These are phyloP conservation scores for Calophaca sinica DNA, from an alignment of 306 rosid species.

Conservation along the genomic window DNA sequence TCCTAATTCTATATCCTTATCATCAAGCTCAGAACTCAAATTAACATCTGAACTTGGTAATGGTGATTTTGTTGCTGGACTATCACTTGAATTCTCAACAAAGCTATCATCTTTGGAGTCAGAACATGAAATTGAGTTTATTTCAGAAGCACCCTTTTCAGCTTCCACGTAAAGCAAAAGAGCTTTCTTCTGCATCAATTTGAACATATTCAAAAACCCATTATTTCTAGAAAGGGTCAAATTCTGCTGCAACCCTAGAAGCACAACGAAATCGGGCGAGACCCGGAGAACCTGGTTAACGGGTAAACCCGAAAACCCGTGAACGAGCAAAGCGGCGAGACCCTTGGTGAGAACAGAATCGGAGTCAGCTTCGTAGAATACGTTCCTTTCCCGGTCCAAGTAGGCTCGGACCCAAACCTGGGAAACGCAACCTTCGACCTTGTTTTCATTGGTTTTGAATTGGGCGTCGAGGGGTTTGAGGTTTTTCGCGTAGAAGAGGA, in stretches of 20 bases:
- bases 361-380: constrained; percentile 88
- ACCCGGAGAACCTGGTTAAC: constrained; percentile 67
- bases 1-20: constrained; percentile 39
- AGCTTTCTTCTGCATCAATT: constrained; percentile 90
- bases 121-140: constrained; percentile 11
- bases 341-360: constrained; percentile 91
- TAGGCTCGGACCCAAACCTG: constrained; percentile 99
- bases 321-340: constrained; percentile 86
- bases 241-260: constrained; percentile 92
- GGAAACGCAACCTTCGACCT: constrained; percentile 95
- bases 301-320: constrained; percentile 79
- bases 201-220: constrained; percentile 93
- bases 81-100: constrained; percentile 39
- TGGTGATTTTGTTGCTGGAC: not conserved
- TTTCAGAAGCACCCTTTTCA: constrained; percentile 52
- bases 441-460: constrained; percentile 75
- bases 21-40: constrained; percentile 29
- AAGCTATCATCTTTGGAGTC: constrained; percentile 19
- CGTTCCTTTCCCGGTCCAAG: constrained; percentile 66
- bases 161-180: constrained; percentile 61
- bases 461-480: constrained; percentile 77
- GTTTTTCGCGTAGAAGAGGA: constrained; percentile 85
- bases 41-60: constrained; percentile 9
- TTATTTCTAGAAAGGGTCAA: constrained; percentile 89
- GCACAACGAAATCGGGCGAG: constrained; percentile 77